Percentiles rank a stretch among this genome's conserved stretches.
phyloP scores from a whole-genome alignment of 371 early-diverging fungal genomes.

The Nosema muscidifuracis region DNA sequence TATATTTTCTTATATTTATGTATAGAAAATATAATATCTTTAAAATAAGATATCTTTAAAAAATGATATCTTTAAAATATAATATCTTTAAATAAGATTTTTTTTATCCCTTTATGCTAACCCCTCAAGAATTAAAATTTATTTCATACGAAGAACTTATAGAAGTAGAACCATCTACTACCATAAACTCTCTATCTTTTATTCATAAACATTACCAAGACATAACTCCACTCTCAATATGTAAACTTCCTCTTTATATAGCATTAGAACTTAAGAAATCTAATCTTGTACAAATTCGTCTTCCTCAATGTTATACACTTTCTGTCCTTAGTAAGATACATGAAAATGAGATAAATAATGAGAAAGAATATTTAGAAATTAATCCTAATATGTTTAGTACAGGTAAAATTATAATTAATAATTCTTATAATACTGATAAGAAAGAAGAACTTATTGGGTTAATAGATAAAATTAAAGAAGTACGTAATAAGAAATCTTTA shows the following conservation, averaged over 20 bases:
- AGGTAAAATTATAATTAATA: slow-evolving; percentile 13
- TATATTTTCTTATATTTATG: too few relatives aligned
- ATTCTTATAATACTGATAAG: slow-evolving; percentile 33
- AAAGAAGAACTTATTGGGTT: slow-evolving; percentile 17
- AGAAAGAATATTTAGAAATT: slow-evolving; percentile 36
- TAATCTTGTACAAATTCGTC: slow-evolving; percentile 29
- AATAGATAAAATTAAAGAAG: slow-evolving; percentile 39
- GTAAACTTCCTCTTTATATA: slow-evolving; percentile 42
- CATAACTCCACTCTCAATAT: slow-evolving; percentile 23
- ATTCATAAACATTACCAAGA: background rate
- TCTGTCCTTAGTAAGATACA: slow-evolving; percentile 16
- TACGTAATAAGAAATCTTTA: slow-evolving; percentile 43
- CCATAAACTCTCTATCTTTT: slow-evolving; percentile 17
- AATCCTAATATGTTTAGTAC: slow-evolving; percentile 44
- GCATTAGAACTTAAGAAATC: slow-evolving; percentile 44
- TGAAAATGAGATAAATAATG: slow-evolving; percentile 31
- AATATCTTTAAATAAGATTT: too few relatives aligned
- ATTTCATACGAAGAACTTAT: slow-evolving; percentile 32
- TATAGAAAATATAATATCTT: too few relatives aligned
- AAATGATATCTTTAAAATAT: too few relatives aligned
- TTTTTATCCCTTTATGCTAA: slow-evolving; percentile 1
- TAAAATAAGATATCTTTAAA: too few relatives aligned
- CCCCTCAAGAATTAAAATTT: slow-evolving; percentile 29
- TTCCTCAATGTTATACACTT: slow-evolving; percentile 27
- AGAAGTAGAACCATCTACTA: slow-evolving; percentile 39